Evolutionary conservation across 2,329 filamentous ascomycete genomes (phyloP).

Genomic region (Aspergillus pseudonomiae): DNA sequence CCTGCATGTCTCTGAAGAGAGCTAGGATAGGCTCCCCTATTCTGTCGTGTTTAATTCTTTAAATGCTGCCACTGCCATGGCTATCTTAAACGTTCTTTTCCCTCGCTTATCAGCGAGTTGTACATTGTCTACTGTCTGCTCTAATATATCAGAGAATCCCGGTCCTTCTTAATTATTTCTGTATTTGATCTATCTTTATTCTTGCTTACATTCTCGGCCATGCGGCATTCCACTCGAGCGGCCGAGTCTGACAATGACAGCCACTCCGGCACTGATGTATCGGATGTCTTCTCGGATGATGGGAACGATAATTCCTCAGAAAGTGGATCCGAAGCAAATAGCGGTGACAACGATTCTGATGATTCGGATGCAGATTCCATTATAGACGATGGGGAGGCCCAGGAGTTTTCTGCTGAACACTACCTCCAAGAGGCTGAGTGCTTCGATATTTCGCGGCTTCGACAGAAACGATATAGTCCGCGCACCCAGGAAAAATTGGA

Average conservation of each 20-base stretch:
- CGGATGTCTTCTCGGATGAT: slow-evolving; percentile 22
- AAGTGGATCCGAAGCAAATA: not conserved
- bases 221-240: slow-evolving; percentile 6
- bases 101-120: slow-evolving; percentile 14
- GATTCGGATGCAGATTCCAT: slow-evolving; percentile 19
- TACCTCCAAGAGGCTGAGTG: slow-evolving; percentile 28
- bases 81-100: slow-evolving; percentile 9
- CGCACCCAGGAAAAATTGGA: slow-evolving; percentile 30
- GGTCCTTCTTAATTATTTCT: not conserved
- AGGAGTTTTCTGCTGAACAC: slow-evolving; percentile 22
- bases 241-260: slow-evolving; percentile 22
- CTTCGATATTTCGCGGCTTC: slow-evolving; percentile 29
- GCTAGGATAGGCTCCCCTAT: slow-evolving; percentile 17
- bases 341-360: slow-evolving; percentile 14
- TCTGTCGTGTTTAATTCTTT: slow-evolving; percentile 21
- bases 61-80: slow-evolving; percentile 19
- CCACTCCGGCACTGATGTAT: slow-evolving; percentile 20
- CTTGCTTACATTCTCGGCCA: slow-evolving; percentile 6
- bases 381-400: slow-evolving; percentile 16
- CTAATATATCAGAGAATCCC: too few species aligned
- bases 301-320: not conserved
- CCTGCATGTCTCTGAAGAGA: slow-evolving; percentile 8
- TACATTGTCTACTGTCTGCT: not conserved
- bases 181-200: not conserved
- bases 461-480: slow-evolving; percentile 31